Evolutionary conservation across 202 grass and related monocot species (phyloP), one percentile per base, ranked within the genome.

Genomic region (Digitaria exilis): DNA sequence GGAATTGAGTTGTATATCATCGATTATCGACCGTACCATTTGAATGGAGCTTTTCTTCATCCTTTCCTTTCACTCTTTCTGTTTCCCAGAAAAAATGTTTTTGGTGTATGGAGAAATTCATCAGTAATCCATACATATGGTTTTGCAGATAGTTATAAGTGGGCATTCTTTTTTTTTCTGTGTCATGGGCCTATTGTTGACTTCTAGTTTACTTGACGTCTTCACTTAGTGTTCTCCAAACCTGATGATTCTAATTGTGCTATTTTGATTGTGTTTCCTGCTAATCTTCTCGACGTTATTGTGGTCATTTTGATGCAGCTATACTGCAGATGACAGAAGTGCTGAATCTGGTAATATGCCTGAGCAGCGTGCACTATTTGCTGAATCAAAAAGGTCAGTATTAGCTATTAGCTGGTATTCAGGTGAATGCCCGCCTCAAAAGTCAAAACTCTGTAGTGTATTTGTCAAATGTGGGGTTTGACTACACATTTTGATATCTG

Each of bases 301-400:
- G 9, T 75, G 37, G 22, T 85, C 2, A 8, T 65, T 87, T 45
- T 46, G 76, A 65, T 85, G 73, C 87, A 97, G 91, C 84, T 90
- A 92, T 79, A 76, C 77, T 52, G 44, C 77, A 43, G 76, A 84
- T 84, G 87, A 88, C 84, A 71, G 73, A 74, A 86, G 82, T 79
- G 50, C 44, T 62, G 84, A 64, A 83, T 86, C 48, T 76, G 94
- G 82, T 84, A 82, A 68, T 84, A 82, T 85, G 63, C 29, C 80
- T 55, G 94, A 97, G 80, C 91, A 88, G 21, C 73, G 45, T 65
- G 71, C 82, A 28, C 55, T 79, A 68, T 87, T 94, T 80, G 82
- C 84, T 71, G 91, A 97, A 87, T 85, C 89, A 68, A 90, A 86
- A 73, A 91, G 94, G 94, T 94, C 46, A 61, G 58, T 79, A 58